phyloP scores from a whole-genome alignment of 805 yeast species.

The Cyberlindnera saturnus region DNA sequence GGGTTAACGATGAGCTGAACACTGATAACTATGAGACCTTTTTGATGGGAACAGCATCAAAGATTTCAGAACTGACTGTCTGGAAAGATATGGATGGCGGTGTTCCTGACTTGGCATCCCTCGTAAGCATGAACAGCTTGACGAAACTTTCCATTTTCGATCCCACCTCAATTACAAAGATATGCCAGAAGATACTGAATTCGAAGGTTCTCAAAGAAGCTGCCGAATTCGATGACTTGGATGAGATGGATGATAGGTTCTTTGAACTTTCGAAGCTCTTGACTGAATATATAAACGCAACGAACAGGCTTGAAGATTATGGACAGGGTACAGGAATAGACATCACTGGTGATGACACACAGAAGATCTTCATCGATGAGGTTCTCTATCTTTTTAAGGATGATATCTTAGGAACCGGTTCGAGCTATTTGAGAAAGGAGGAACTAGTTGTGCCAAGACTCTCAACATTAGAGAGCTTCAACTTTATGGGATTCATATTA shows the following conservation, averaged over 20 bases:
- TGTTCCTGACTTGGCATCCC: no score
- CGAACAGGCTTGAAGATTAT: constrained; percentile 17
- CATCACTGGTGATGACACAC: background rate
- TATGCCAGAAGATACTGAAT: background rate
- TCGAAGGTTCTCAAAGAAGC: constrained; percentile 8
- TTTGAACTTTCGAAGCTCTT: constrained; percentile 12
- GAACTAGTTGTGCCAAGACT: no score
- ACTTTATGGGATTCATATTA: constrained; percentile 1
- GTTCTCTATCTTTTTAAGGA: background rate
- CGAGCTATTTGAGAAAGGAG: no score
- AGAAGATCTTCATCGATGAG: background rate
- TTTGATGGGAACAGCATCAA: no score
- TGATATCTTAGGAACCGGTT: background rate
- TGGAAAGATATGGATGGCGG: no score
- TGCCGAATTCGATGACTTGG: constrained; percentile 4
- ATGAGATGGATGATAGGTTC: constrained; percentile 15
- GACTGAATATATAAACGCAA: constrained; percentile 13
- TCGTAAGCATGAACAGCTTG: no score
- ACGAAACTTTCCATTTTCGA: no score
- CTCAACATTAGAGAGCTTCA: background rate
- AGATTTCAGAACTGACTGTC: no score
- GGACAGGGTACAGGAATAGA: constrained; percentile 1
- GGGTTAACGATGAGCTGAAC: no score
- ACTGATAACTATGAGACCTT: no score
- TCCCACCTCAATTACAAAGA: no score